Conservation (phyloP, 306 rosid genomes). For the Lathyrus sativus region DNA sequence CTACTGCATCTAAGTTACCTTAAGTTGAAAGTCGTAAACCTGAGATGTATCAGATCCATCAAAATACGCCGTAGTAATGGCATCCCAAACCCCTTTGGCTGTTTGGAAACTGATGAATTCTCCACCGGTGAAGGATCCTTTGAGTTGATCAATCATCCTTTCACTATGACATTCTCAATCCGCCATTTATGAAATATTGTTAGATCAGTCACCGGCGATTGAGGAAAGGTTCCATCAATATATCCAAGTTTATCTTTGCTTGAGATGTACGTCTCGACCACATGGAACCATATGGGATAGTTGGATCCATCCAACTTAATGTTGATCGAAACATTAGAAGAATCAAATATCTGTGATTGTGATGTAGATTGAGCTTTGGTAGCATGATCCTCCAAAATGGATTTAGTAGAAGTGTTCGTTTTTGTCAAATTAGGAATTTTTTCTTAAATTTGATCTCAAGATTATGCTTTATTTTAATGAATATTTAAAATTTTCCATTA, state of each 20-base stretch:
- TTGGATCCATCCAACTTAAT: constrained; percentile 9
- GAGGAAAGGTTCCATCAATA: background rate
- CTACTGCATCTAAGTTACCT: background rate
- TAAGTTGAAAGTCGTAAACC: background rate
- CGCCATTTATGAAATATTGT: background rate
- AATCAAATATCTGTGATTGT: background rate
- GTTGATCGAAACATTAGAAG: background rate
- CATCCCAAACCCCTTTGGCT: constrained; percentile 11
- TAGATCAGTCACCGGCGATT: background rate
- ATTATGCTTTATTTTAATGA: no score
- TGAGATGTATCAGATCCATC: constrained; percentile 1
- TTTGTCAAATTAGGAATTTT: no score
- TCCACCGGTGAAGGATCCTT: constrained; percentile 1
- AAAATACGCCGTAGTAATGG: constrained; percentile 7
- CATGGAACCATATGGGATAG: constrained; percentile 11
- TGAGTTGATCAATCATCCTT: background rate
- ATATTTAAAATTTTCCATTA: no score
- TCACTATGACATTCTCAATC: background rate
- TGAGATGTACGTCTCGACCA: background rate
- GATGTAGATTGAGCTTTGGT: background rate
- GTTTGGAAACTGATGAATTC: constrained; percentile 8
- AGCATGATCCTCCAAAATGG: background rate
- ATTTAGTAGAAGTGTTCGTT: background rate
- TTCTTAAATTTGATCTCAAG: no score
- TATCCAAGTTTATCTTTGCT: constrained; percentile 10